These are phyloP conservation scores for Fusarium anguioides DNA, from an alignment of 2,329 filamentous ascomycete species.

Conservation along the genomic window DNA sequence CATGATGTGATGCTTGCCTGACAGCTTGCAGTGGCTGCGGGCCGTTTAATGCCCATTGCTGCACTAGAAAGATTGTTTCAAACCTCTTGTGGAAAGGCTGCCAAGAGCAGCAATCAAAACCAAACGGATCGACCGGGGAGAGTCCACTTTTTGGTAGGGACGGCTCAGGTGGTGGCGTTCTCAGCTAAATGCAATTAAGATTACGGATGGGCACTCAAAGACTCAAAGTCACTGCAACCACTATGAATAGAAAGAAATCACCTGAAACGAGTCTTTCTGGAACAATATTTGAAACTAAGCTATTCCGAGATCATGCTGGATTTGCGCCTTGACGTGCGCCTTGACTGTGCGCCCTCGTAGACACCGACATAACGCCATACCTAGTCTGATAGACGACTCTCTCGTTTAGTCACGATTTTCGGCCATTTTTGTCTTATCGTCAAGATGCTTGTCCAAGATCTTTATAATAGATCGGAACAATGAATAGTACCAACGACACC, in stretches of 20 bases:
- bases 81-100: conserved; percentile 1
- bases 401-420: background rate
- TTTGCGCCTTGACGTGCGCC: conserved; percentile 7
- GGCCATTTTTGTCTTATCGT: background rate
- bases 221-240: background rate
- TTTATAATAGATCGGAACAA: background rate
- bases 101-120: conserved; percentile 22
- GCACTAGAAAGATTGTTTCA: conserved; percentile 4
- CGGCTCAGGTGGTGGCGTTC: conserved; percentile 13
- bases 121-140: conserved; percentile 18
- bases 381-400: background rate
- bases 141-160: conserved; percentile 20
- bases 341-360: background rate
- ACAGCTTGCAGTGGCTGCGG: conserved; percentile 9
- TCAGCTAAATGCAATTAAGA: conserved; percentile 20
- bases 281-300: conserved; percentile 24
- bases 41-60: conserved; percentile 6
- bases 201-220: conserved; percentile 13
- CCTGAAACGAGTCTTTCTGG: conserved; percentile 32
- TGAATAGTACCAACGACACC: background rate
- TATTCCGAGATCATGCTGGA: conserved; percentile 11
- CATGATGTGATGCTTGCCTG: conserved; percentile 9
- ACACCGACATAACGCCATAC: background rate
- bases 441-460: conserved; percentile 9
- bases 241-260: conserved; percentile 5